Base-by-base conservation (phyloP, 192 early-diverging fungal species). In the Umbelopsis vinacea region DNA sequence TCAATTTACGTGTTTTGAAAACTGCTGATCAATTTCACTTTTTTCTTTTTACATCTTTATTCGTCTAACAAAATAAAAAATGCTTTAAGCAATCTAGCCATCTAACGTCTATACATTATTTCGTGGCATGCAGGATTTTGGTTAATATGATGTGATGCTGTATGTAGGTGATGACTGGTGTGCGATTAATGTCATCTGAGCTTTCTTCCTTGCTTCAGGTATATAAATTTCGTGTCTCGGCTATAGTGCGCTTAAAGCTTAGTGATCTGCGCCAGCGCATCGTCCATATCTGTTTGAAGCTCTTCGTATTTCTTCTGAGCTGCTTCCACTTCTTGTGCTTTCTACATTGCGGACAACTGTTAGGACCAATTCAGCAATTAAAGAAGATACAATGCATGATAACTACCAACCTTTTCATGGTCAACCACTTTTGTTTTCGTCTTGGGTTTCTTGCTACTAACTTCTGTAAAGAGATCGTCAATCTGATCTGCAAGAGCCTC, bases 231-330 rank as follows among this genome's bases (percentile, higher is more conserved):
- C 48, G 15, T 5, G 4, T 50, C 19, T 50, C 29, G 17, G 33
- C 57, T 37, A 11, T 63, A 37, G 26, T 37, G 1, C 63, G 14
- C 48, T 53, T 70, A 78, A 52, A 78, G 63, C 37, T 67, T 69
- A 37, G 54, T 73, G 17, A 78, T 46, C 24, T 74, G 55, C 26
- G 50, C 72, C 24, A 78, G 63, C 17, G 76, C 72, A 57, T 66
- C 68, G n/a, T 78, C 76, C 68, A 78, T 69, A 26, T 78, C 76
- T 4, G 63, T 70, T 67, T 78, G 71, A 12, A 69, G 52, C 47
- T 74, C 60, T 71, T 78, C 76, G 52, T 78, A 78, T 0, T 50
- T 23, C 46, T 38, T 55, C 29, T 78, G 76, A 37, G 48, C 76
- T 47, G 46, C 45, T 38, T 69, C 76, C 10, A 78, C 15, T 7